phyloP scores from a whole-genome alignment of 192 early-diverging fungal genomes.

The Spinellus fusiger region DNA sequence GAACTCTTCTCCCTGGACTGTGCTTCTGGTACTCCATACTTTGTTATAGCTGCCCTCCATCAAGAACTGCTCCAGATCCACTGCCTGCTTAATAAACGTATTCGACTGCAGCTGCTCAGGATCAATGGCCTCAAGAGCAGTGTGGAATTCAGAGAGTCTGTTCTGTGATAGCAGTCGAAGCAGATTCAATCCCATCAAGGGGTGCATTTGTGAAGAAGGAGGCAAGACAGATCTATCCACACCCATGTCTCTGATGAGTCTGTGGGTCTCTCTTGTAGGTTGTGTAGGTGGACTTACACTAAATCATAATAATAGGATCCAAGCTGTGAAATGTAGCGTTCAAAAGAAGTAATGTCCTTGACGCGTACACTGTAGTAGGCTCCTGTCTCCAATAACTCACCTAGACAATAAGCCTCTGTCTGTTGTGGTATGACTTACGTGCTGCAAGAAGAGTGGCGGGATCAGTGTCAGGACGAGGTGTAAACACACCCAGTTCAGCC shows the following conservation, averaged over 20 bases:
- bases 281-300: constrained; percentile 54
- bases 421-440: constrained; percentile 34
- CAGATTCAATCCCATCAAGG: constrained; percentile 87
- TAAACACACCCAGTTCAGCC: constrained; percentile 41
- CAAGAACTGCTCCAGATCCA: constrained; percentile 91
- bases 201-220: constrained; percentile 79
- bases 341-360: constrained; percentile 90
- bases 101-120: constrained; percentile 73
- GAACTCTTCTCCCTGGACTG: constrained; percentile 90
- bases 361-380: constrained; percentile 81
- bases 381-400: constrained; percentile 85
- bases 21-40: constrained; percentile 86
- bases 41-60: constrained; percentile 98
- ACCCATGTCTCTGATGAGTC: not conserved
- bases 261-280: no score
- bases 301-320: constrained; percentile 83
- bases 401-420: constrained; percentile 28
- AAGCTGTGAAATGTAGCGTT: constrained; percentile 91
- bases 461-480: constrained; percentile 37
- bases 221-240: constrained; percentile 42
- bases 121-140: constrained; percentile 89
- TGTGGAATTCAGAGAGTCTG: constrained; percentile 97
- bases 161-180: constrained; percentile 91
- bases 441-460: constrained; percentile 44
- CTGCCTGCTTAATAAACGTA: constrained; percentile 83